phyloP scores from a whole-genome alignment of 306 rosid genomes.

The Hylodesmum podocarpum region DNA sequence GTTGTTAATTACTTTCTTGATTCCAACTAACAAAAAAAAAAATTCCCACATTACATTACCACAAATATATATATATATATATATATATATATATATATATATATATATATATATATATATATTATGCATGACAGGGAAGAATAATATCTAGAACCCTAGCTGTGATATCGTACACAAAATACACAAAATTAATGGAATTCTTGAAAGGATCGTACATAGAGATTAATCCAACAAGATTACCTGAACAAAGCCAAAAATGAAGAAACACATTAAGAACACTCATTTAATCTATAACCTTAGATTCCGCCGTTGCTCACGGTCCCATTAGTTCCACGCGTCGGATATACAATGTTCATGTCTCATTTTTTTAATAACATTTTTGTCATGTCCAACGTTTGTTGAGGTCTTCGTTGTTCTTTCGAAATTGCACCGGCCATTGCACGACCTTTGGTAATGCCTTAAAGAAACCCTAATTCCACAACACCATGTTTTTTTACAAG shows the following conservation, averaged over 20 bases:
- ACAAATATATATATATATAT: background rate
- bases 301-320: slow-evolving; percentile 49
- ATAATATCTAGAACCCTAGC: slow-evolving; percentile 43
- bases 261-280: slow-evolving; percentile 20
- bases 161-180: slow-evolving; percentile 40
- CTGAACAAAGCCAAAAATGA: slow-evolving; percentile 37
- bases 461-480: slow-evolving; percentile 21
- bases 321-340: slow-evolving; percentile 50
- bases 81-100: background rate
- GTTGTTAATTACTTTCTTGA: too few relatives aligned
- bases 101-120: background rate
- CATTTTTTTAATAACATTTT: background rate
- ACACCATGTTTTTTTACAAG: background rate
- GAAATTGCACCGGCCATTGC: slow-evolving; percentile 65
- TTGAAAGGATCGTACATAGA: slow-evolving; percentile 12
- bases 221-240: slow-evolving; percentile 31
- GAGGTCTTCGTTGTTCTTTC: slow-evolving; percentile 39
- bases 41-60: background rate
- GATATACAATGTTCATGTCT: background rate
- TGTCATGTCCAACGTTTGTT: slow-evolving; percentile 36
- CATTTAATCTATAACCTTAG: slow-evolving; percentile 25
- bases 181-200: slow-evolving; percentile 34
- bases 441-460: slow-evolving; percentile 58
- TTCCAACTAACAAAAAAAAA: too few relatives aligned
- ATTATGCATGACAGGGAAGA: slow-evolving; percentile 16